phyloP scores from a whole-genome alignment of 2,329 filamentous ascomycete species.

The Fusarium burgessii region DNA sequence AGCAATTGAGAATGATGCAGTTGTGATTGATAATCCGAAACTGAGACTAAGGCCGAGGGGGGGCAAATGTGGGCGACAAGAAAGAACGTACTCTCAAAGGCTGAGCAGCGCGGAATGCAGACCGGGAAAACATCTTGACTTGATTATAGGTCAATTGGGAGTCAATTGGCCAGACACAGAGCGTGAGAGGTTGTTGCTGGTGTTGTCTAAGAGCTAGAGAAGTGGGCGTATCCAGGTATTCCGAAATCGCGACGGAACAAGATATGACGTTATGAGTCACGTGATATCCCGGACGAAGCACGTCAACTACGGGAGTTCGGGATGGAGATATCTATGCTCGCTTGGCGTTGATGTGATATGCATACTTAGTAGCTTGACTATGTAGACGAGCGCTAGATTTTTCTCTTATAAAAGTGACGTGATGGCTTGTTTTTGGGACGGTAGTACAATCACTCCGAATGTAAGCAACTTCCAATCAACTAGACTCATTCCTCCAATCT shows the following conservation, averaged over 20 bases:
- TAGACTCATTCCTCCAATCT: neutral
- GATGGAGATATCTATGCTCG: neutral
- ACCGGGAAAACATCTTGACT: constrained; percentile 74
- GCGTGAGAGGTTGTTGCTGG: constrained; percentile 16
- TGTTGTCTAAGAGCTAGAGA: constrained; percentile 21
- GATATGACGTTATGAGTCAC: constrained; percentile 41
- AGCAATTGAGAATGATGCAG: constrained; percentile 8
- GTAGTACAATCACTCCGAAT: neutral
- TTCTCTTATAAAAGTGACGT: neutral
- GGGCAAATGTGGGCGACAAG: neutral
- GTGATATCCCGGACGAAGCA: constrained; percentile 29
- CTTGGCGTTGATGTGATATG: neutral
- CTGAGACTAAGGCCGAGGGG: constrained; percentile 5
- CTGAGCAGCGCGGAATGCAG: constrained; percentile 72
- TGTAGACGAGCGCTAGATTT: neutral
- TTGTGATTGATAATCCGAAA: constrained; percentile 22
- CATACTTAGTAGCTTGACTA: neutral
- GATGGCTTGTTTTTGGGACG: neutral
- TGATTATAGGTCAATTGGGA: constrained; percentile 42
- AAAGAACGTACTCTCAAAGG: constrained; percentile 70
- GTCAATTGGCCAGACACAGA: constrained; percentile 34
- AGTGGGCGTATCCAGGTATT: constrained; percentile 31
- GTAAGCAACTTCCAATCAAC: neutral
- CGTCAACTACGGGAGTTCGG: constrained; percentile 6
- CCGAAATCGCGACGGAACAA: constrained; percentile 24